These are phyloP conservation scores for Calocera viscosa DNA, from an alignment of 768 basidiomycete species.

Conservation along the genomic window DNA sequence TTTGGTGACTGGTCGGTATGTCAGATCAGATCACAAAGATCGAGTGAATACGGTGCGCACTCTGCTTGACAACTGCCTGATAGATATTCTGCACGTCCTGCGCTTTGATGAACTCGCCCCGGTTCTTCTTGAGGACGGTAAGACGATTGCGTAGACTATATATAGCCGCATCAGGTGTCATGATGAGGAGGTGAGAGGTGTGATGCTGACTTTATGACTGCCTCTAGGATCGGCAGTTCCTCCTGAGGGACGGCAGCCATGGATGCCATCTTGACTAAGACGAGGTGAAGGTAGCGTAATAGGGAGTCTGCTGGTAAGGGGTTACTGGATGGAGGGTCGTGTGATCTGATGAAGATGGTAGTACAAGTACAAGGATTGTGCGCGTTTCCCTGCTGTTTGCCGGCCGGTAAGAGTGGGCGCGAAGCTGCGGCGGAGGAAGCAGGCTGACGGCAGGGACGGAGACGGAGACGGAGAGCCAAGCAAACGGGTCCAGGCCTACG, in stretches of 20 bases:
- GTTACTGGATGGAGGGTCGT: background rate
- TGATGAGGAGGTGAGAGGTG: constrained; percentile 7
- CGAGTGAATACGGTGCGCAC: constrained; percentile 32
- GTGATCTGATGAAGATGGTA: background rate
- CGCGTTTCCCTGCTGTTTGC: constrained; percentile 17
- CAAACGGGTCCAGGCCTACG: background rate
- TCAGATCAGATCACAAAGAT: background rate
- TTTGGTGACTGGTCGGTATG: constrained; percentile 52
- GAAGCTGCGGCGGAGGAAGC: background rate
- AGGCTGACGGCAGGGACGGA: background rate
- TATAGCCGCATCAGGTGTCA: constrained; percentile 10
- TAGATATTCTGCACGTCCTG: constrained; percentile 90
- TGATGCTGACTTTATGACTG: constrained; percentile 67
- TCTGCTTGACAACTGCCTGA: constrained; percentile 86
- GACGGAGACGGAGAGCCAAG: background rate
- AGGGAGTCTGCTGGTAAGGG: background rate
- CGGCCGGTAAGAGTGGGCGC: constrained; percentile 5
- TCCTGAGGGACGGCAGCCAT: constrained; percentile 16
- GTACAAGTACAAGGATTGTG: constrained; percentile 7
- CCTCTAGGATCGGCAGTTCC: constrained; percentile 91
- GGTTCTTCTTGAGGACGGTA: constrained; percentile 86
- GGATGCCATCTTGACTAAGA: background rate
- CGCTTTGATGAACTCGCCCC: constrained; percentile 82
- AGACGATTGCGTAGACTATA: constrained; percentile 84
- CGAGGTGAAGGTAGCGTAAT: background rate